Evolutionary conservation across 164 flowering plant species (phyloP).

Genomic region (Macadamia integrifolia): DNA sequence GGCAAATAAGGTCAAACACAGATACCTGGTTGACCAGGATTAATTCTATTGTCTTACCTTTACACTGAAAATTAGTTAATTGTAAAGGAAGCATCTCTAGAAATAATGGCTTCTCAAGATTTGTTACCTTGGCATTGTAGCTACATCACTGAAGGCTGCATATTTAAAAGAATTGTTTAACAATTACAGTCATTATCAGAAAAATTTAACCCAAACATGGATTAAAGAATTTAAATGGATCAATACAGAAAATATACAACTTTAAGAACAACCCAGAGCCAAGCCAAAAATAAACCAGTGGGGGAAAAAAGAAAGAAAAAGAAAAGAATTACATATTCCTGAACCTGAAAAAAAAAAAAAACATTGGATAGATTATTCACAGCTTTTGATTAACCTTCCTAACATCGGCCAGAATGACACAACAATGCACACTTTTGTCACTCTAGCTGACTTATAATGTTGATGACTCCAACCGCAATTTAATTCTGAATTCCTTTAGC

Average conservation of each 20-base stretch:
- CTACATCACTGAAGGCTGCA: too few relatives aligned
- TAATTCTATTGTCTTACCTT: too few relatives aligned
- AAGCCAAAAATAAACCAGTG: conserved; percentile 21
- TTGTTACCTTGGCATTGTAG: too few relatives aligned
- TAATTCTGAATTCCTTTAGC: conserved; percentile 10
- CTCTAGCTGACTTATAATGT: conserved; percentile 4
- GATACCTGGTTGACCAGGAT: too few relatives aligned
- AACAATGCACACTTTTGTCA: conserved; percentile 2
- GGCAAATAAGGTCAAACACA: too few relatives aligned
- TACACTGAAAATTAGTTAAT: too few relatives aligned
- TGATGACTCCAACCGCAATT: not conserved
- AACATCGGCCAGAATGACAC: conserved; percentile 12
- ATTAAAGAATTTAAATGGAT: conserved; percentile 19
- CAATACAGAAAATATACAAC: conserved; percentile 36
- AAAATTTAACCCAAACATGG: conserved; percentile 17
- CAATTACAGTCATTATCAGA: too few relatives aligned
- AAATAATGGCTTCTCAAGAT: too few relatives aligned
- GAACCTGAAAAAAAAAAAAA: too few relatives aligned
- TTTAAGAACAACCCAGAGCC: conserved; percentile 17
- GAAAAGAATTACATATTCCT: conserved; percentile 18
- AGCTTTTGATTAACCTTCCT: conserved; percentile 21
- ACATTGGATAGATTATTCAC: conserved; percentile 13
- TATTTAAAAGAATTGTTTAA: too few relatives aligned
- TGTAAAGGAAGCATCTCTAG: too few relatives aligned
- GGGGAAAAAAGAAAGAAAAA: not conserved